Conservation (phyloP, 768 basidiomycete species). For the Mycena epipterygia region DNA sequence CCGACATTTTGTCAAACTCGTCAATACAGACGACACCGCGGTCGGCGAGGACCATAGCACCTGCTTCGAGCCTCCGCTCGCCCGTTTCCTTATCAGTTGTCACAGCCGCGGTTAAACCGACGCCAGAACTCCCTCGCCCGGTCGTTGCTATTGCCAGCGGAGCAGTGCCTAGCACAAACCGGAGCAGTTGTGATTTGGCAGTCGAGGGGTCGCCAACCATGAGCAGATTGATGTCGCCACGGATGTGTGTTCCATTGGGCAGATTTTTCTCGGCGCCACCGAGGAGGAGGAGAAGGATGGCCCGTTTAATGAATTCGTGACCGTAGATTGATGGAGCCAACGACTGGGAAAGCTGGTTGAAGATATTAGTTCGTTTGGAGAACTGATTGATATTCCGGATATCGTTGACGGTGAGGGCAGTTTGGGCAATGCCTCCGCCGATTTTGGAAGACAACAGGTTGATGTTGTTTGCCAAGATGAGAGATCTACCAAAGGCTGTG, state of each 20-base stretch:
- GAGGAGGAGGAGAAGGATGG: conserved; percentile 91
- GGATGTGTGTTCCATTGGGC: conserved; percentile 96
- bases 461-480: conserved; percentile 95
- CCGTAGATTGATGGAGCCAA: conserved; percentile 98
- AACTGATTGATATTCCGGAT: conserved; percentile 97
- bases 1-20: conserved; percentile 99
- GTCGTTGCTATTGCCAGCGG: conserved; percentile 99
- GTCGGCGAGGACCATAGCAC: conserved; percentile 99
- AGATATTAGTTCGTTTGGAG: conserved; percentile 88
- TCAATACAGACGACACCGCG: conserved; percentile 99
- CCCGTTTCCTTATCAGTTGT: conserved; percentile 99
- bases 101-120: conserved; percentile 98
- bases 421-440: conserved; percentile 95
- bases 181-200: conserved; percentile 95
- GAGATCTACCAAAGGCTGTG: conserved; percentile 68
- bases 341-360: conserved; percentile 90
- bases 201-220: conserved; percentile 99
- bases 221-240: conserved; percentile 98
- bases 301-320: conserved; percentile 95
- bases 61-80: conserved; percentile 96
- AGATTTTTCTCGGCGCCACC: conserved; percentile 99
- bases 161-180: conserved; percentile 96
- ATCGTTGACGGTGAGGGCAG: conserved; percentile 91
- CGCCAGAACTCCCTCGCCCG: conserved; percentile 97
- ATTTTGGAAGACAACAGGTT: conserved; percentile 95